phyloP scores from a whole-genome alignment of 768 basidiomycete genomes.

The Nevesoporus exiguus region DNA sequence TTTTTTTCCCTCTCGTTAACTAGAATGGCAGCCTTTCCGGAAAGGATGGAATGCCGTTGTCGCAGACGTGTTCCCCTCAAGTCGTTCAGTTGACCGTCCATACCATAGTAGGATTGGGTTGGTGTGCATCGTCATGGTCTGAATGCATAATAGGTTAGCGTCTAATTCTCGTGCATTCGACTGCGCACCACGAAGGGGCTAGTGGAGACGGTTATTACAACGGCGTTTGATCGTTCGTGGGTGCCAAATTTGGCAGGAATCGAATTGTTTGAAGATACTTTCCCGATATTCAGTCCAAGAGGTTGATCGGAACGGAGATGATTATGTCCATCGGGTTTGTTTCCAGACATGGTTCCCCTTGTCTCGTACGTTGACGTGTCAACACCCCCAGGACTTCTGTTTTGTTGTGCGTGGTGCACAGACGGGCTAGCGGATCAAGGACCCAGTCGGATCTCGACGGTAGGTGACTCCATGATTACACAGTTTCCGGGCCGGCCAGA shows the following conservation, averaged over 20 bases:
- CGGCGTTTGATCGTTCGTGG: constrained; percentile 2
- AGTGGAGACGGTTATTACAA: background rate
- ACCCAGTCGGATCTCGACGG: background rate
- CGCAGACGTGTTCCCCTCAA: background rate
- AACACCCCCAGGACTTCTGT: background rate
- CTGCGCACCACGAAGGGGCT: background rate
- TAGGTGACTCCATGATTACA: background rate
- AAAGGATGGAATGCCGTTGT: background rate
- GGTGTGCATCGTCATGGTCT: background rate
- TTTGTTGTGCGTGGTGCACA: background rate
- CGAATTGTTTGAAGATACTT: background rate
- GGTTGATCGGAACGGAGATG: background rate
- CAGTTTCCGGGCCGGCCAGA: background rate
- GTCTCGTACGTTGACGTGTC: background rate
- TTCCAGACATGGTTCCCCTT: background rate
- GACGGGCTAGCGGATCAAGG: background rate
- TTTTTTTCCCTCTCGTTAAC: background rate
- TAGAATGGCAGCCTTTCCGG: background rate
- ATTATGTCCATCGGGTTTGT: background rate
- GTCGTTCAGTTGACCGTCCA: background rate
- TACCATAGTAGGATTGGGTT: background rate
- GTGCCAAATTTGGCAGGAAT: background rate
- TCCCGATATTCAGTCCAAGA: background rate
- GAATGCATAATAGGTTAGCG: background rate
- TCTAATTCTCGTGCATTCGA: background rate